A percentile compares a stretch with the other conserved stretches of the same genome.
These are phyloP conservation scores for Rachicladosporium sp. DNA, from an alignment of 2,329 filamentous ascomycete species.

Conservation along the genomic window DNA sequence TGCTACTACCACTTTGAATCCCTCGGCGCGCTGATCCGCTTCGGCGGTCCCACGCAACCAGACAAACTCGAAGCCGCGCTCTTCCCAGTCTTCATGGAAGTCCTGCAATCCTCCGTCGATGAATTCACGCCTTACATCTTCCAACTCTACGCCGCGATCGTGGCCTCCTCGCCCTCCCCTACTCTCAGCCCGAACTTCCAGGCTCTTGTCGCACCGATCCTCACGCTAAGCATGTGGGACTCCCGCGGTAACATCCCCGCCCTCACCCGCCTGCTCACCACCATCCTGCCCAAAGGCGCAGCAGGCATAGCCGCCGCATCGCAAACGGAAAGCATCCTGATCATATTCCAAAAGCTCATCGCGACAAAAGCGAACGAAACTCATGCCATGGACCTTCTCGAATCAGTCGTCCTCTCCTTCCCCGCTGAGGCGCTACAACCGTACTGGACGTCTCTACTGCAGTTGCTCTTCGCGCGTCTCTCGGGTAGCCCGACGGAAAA, in stretches of 20 bases:
- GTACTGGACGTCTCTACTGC: conserved; percentile 70
- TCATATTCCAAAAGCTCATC: conserved; percentile 88
- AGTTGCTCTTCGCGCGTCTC: conserved; percentile 64
- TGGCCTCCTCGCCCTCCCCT: conserved; percentile 74
- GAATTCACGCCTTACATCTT: conserved; percentile 97
- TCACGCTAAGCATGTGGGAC: conserved; percentile 80
- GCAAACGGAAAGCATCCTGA: conserved; percentile 77
- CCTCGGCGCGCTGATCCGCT: conserved; percentile 75
- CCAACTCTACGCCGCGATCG: conserved; percentile 80
- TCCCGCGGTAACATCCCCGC: conserved; percentile 87
- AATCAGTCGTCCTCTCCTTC: conserved; percentile 63
- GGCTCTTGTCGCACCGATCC: conserved; percentile 61
- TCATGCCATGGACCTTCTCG: conserved; percentile 81
- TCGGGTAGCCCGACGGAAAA: conserved; percentile 67
- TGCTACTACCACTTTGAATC: conserved; percentile 99
- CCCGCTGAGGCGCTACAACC: conserved; percentile 60
- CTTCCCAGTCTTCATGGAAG: conserved; percentile 69
- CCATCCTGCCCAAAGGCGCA: conserved; percentile 68
- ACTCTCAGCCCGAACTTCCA: conserved; percentile 71
- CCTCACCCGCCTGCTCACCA: conserved; percentile 69
- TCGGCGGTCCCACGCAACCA: conserved; percentile 55
- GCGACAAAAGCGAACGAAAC: conserved; percentile 71
- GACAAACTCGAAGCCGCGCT: conserved; percentile 66
- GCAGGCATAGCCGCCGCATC: conserved; percentile 62
- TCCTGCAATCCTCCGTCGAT: conserved; percentile 71